Percentiles rank a stretch among this genome's conserved stretches.
These are phyloP conservation scores for Phialemonium atrogriseum DNA, from an alignment of 2,329 filamentous ascomycete genomes.

Conservation along the genomic window DNA sequence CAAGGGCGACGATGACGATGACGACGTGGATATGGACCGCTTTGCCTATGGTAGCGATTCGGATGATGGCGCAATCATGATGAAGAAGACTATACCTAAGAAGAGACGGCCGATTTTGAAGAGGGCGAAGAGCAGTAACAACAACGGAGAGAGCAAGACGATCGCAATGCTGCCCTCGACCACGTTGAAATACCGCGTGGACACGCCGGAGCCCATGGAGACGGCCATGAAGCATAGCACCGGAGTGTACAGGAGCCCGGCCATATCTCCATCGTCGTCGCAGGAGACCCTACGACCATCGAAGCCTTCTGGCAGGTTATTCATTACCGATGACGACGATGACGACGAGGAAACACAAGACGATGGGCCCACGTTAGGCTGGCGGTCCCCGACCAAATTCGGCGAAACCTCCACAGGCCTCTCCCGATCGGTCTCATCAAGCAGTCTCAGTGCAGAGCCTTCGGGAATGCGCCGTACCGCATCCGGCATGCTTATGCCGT, in stretches of 20 bases:
- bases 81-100: conserved; percentile 56
- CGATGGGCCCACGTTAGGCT: conserved; percentile 7
- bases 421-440: conserved; percentile 39
- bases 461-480: conserved; percentile 66
- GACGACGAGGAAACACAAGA: conserved; percentile 26
- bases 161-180: conserved; percentile 85
- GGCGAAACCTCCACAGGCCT: conserved; percentile 23
- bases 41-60: conserved; percentile 52
- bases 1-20: conserved; percentile 70
- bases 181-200: conserved; percentile 74
- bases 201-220: conserved; percentile 59
- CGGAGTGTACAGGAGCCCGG: conserved; percentile 35
- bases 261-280: conserved; percentile 66
- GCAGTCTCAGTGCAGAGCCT: conserved; percentile 41
- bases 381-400: conserved; percentile 11
- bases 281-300: conserved; percentile 73
- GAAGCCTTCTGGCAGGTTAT: conserved; percentile 55
- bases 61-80: conserved; percentile 73
- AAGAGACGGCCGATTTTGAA: conserved; percentile 45
- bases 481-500: conserved; percentile 89
- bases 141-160: conserved; percentile 60
- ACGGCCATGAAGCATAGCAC: conserved; percentile 55
- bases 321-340: conserved; percentile 54
- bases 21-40: conserved; percentile 38
- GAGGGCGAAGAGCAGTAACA: conserved; percentile 31